Evolutionary conservation across 331 rosid species (phyloP), one percentile per base, ranked within the genome.

Genomic region (Saraca asoca): DNA sequence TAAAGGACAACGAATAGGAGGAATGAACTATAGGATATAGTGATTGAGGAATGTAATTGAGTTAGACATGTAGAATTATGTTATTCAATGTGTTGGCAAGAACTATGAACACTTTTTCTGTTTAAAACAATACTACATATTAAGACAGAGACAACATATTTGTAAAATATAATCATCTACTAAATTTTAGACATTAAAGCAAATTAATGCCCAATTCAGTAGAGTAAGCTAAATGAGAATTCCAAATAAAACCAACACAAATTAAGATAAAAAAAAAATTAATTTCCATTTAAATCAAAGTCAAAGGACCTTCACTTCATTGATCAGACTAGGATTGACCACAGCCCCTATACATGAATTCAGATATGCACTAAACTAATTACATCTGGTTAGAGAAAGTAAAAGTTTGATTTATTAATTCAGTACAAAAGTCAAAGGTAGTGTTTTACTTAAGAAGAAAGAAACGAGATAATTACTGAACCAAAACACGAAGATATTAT

Each of bases 261-360:
- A 71, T 55, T 17, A 63, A 55, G 55, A n/a, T 38, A 60, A 64
- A 13, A 38, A 13, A 38, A 16, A 48, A 11, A 62, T 64, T 42
- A 19, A 39, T 31, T 55, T 68, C 20, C 19, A 24, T 14, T 24
- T 24, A 37, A 42, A 14, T 9, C 19, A 14, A 10, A 46, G 20
- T 6, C 20, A 5, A 46, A 29, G 45, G 45, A 71, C 41, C 14
- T 61, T 69, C 39, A 51, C 39, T 56, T 49, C 52, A 14, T 1
- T 16, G 44, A 29, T 16, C 38, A 17, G 29, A 51, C 5, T 24
- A 12, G 51, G 57, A 44, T 16, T 31, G 14, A 17, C 18, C 39
- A 12, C 14, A 70, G 31, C 31, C 31, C 1, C 31, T 3, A 24
- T 24, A 1, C 31, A 24, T 1, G 31, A 24, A 24, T 24, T 24